A percentile compares a stretch with the other conserved stretches of the same genome.
Conservation (phyloP, 192 early-diverging fungal species). For the Ambispora gerdemannii region DNA sequence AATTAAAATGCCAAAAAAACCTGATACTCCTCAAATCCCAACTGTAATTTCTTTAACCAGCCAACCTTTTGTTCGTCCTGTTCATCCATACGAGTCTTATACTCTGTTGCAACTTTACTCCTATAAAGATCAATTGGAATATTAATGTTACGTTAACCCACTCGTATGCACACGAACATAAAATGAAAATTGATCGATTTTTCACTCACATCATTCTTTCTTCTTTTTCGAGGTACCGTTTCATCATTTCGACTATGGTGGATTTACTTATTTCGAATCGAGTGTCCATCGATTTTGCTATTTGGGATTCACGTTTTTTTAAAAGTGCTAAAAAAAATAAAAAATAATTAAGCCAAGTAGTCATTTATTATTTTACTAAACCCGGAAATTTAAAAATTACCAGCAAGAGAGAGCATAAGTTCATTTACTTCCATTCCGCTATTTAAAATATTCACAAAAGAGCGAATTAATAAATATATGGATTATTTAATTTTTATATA, state of each 20-base stretch:
- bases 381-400: background rate
- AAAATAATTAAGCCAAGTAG: background rate
- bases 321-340: background rate
- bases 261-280: conserved; percentile 11
- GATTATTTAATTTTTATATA: too few species aligned
- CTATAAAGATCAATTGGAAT: too few species aligned
- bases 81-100: conserved; percentile 24
- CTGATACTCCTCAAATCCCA: conserved; percentile 33
- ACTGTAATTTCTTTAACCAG: conserved; percentile 16
- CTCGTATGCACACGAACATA: too few species aligned
- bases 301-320: conserved; percentile 25
- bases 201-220: conserved; percentile 1
- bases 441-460: too few species aligned
- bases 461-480: too few species aligned
- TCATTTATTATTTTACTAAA: background rate
- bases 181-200: too few species aligned
- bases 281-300: conserved; percentile 12
- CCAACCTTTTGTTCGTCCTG: background rate
- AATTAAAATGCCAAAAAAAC: too few species aligned
- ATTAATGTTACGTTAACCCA: too few species aligned
- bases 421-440: background rate
- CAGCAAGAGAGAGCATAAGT: background rate
- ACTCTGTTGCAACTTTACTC: conserved; percentile 13
- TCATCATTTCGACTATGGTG: background rate
- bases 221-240: conserved; percentile 2